Percentiles rank a stretch among this genome's conserved stretches.
Evolutionary conservation across 129 eudicot genomes (phyloP).

Genomic region (Pittosporum tobira): DNA sequence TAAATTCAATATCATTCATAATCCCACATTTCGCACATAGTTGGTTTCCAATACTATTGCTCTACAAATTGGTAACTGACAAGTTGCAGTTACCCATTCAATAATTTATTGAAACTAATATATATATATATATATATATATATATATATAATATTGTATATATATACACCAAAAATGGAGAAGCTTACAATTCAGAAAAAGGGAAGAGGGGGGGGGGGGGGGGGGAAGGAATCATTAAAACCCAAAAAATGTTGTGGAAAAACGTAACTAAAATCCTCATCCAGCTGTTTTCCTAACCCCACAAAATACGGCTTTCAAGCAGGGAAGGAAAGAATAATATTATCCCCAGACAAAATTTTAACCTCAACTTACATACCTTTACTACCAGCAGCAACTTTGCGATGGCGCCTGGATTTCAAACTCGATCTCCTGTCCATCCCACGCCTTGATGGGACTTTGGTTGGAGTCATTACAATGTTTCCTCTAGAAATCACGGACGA

Average conservation of each 20-base stretch:
- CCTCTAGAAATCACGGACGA: neutral
- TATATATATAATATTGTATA: too few species aligned
- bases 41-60: too few species aligned
- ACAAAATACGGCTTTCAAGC: constrained; percentile 16
- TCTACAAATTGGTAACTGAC: too few species aligned
- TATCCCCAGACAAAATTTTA: constrained; percentile 26
- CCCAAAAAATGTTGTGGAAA: constrained; percentile 6
- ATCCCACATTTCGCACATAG: too few species aligned
- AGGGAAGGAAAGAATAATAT: constrained; percentile 28
- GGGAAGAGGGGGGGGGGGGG: too few species aligned
- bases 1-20: too few species aligned
- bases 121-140: constrained; percentile 15
- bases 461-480: neutral
- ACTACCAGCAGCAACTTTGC: constrained; percentile 47
- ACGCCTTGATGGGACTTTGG: neutral
- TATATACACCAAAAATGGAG: constrained; percentile 29
- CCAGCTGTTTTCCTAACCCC: constrained; percentile 33
- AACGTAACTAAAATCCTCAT: constrained; percentile 18
- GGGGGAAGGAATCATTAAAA: constrained; percentile 2
- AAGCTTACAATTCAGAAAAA: constrained; percentile 13
- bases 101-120: constrained; percentile 24
- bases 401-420: constrained; percentile 49
- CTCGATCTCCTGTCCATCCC: constrained; percentile 18
- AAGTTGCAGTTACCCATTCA: neutral
- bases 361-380: constrained; percentile 21